Evolutionary conservation across 2,329 filamentous ascomycete species (phyloP).

Genomic region (Botrytis paeoniae): DNA sequence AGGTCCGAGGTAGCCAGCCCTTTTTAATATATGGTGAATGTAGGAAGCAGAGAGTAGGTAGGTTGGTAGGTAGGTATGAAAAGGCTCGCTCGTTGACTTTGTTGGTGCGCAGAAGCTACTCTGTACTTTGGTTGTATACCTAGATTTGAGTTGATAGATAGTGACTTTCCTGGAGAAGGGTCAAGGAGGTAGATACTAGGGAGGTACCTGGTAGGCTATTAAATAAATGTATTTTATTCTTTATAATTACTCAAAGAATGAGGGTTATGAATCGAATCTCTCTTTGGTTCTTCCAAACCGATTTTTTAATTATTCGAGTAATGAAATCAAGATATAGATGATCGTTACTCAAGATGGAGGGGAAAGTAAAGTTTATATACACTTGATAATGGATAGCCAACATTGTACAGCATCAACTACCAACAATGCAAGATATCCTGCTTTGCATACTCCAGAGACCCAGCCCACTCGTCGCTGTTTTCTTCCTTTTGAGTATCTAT

Average conservation of each 20-base stretch:
- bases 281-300: neutral
- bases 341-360: conserved; percentile 9
- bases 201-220: neutral
- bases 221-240: neutral
- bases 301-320: neutral
- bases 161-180: neutral
- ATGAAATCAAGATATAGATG: neutral
- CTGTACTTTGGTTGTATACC: neutral
- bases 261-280: neutral
- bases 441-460: neutral
- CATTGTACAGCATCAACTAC: neutral
- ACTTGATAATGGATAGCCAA: neutral
- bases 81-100: too few relatives aligned
- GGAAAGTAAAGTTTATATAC: conserved; percentile 4
- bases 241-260: neutral
- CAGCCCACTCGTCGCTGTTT: neutral
- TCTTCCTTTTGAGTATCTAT: neutral
- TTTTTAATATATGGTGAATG: neutral
- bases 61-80: neutral
- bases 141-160: neutral
- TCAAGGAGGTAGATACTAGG: too few relatives aligned
- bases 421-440: neutral
- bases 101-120: neutral
- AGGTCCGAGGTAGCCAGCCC: neutral
- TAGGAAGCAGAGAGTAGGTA: neutral